Base-by-base conservation (phyloP, 2,329 filamentous ascomycete genomes). In the Acrodontium crateriforme region DNA sequence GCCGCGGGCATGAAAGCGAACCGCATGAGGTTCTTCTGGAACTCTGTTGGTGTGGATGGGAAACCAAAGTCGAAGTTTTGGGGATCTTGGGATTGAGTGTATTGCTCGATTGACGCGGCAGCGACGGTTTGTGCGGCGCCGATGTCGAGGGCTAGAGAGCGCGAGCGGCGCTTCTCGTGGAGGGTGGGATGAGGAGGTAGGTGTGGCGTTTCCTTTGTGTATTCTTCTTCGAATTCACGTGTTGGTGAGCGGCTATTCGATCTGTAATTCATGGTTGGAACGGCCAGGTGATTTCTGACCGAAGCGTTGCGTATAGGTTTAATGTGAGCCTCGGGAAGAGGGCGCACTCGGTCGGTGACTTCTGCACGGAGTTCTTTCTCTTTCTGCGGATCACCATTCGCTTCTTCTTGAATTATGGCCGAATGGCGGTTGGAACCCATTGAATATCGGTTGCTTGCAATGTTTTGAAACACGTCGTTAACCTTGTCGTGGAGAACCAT, bases 21-120 rank as follows among this genome's bases (percentile, higher is more conserved):
- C 10, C 83, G 78, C 74, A 92, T 87, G 27, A 91, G 61, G 42
- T 73, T 83, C 63, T 85, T 87, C 49, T 91, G 83, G 54, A 91
- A 82, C 44, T 85, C 76, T 1, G 81, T 85, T 6, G 84, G 83
- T 15, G 82, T 85, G 35, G 73, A 71, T 1, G 81, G 78, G 55
- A 91, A 91, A 11, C 83, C 82, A 42, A 63, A 62, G 40, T 63
- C 60, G 27, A 37, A 40, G 16, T 34, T 11, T 19, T 45, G 29
- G 18, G 31, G 18, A 13, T 37, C 22, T 30, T 37, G 29, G 24
- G 22, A n/a, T 21, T 30, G 10, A 16, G 30, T 17, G 16, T 29
- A 21, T 30, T 41, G 33, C 20, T 41, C 34, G 24, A 39, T 32
- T 24, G 31, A 30, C 9, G 24, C 24, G 25, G 34, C 29, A 55